Percentiles rank a stretch among this genome's conserved stretches.
These are phyloP conservation scores for Fusarium sp. DNA, from an alignment of 2,329 filamentous ascomycete genomes.

Conservation along the genomic window DNA sequence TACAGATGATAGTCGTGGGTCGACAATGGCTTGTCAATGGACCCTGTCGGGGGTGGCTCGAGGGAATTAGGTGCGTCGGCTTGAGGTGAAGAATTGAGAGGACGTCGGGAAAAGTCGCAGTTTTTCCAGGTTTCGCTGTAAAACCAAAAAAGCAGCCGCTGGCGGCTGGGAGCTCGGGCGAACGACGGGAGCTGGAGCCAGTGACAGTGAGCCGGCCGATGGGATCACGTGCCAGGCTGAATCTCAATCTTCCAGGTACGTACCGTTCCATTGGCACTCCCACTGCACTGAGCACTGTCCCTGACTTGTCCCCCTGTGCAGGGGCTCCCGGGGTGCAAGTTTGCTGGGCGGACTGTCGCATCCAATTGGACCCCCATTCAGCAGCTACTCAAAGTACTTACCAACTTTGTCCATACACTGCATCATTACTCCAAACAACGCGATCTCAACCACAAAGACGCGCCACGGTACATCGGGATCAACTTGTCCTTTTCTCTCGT, in stretches of 20 bases:
- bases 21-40: constrained; percentile 60
- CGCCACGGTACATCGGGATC: not conserved
- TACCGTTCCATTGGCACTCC: not conserved
- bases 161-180: constrained; percentile 51
- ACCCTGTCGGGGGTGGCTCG: constrained; percentile 54
- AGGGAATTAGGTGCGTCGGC: constrained; percentile 54
- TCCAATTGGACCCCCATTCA: constrained; percentile 33
- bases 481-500: not conserved
- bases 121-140: constrained; percentile 52
- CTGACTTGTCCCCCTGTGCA: constrained; percentile 22
- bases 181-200: constrained; percentile 37
- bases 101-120: constrained; percentile 62
- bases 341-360: constrained; percentile 18
- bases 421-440: constrained; percentile 23
- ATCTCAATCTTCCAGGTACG: constrained; percentile 12
- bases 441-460: constrained; percentile 8
- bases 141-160: constrained; percentile 27
- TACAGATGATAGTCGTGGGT: constrained; percentile 50
- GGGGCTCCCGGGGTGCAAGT: constrained; percentile 21
- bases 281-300: not conserved
- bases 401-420: constrained; percentile 26
- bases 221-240: constrained; percentile 41
- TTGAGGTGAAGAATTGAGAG: constrained; percentile 56
- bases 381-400: constrained; percentile 18
- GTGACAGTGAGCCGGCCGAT: constrained; percentile 35